Evolutionary conservation across 352 stramenopile species (phyloP).

Genomic region (Pythium periplocum): DNA sequence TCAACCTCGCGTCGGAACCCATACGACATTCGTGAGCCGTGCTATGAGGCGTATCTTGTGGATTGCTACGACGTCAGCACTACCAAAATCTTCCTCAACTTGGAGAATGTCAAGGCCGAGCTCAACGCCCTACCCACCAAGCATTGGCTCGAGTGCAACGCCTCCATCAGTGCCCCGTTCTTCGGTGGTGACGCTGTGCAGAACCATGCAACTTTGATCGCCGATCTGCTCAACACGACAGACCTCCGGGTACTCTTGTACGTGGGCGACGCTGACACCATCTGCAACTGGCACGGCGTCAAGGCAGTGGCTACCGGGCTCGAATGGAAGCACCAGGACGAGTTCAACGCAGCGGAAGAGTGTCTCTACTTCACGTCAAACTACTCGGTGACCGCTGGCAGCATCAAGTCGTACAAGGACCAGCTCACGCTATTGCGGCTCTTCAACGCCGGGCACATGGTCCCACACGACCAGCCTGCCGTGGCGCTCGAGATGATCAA

Average conservation of each 20-base stretch:
- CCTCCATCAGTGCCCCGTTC: constrained; percentile 83
- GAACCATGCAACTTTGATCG: constrained; percentile 63
- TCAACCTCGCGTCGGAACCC: constrained; percentile 46
- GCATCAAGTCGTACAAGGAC: constrained; percentile 21
- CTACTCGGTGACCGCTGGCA: constrained; percentile 12
- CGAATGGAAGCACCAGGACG: constrained; percentile 75
- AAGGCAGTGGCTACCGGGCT: constrained; percentile 85
- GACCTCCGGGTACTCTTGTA: constrained; percentile 84
- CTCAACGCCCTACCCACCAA: neutral
- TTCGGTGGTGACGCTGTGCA: constrained; percentile 82
- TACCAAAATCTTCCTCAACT: constrained; percentile 16
- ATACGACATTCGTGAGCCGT: constrained; percentile 70
- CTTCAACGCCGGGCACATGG: constrained; percentile 48
- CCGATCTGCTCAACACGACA: constrained; percentile 55
- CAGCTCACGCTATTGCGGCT: constrained; percentile 41
- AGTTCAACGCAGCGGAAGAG: constrained; percentile 49
- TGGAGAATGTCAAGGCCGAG: neutral
- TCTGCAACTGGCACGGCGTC: constrained; percentile 93
- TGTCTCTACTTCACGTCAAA: constrained; percentile 7
- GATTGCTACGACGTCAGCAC: constrained; percentile 43
- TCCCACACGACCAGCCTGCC: constrained; percentile 39
- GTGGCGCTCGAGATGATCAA: constrained; percentile 48
- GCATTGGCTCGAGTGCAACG: neutral
- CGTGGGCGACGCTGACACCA: constrained; percentile 92
- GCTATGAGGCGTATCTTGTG: constrained; percentile 36